Percentiles rank a stretch among this genome's conserved stretches.
phyloP scores from a whole-genome alignment of 768 basidiomycete genomes.

The Guyanaporus albipodus region DNA sequence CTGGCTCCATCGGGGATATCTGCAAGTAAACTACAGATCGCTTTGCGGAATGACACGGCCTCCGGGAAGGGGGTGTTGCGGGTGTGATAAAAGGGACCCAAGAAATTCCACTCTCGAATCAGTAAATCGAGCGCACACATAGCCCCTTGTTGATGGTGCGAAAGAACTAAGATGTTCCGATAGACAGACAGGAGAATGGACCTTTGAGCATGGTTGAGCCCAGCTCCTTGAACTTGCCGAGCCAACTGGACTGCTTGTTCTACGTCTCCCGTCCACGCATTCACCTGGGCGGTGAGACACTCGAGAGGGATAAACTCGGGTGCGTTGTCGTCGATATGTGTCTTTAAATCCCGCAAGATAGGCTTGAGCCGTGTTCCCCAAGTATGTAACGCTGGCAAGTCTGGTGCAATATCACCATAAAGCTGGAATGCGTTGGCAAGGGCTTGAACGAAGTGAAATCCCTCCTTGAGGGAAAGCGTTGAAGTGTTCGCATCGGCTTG shows the following conservation, averaged over 20 bases:
- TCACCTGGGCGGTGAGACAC: conserved; percentile 31
- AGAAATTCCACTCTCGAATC: conserved; percentile 35
- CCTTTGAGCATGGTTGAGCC: conserved; percentile 20
- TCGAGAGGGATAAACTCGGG: conserved; percentile 15
- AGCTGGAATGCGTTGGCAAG: conserved; percentile 16
- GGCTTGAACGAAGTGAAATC: conserved; percentile 27
- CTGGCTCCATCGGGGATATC: conserved; percentile 32
- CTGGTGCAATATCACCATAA: conserved; percentile 9
- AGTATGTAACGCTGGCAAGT: conserved; percentile 21
- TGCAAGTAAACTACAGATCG: conserved; percentile 25
- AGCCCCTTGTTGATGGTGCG: conserved; percentile 32
- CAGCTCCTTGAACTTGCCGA: conserved; percentile 22
- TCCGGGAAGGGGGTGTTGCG: conserved; percentile 6
- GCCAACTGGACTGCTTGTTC: conserved; percentile 31
- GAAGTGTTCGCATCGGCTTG: conserved; percentile 7
- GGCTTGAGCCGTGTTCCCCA: conserved; percentile 39
- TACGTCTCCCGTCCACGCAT: conserved; percentile 37
- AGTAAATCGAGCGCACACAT: conserved; percentile 37
- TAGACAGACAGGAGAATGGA: conserved; percentile 31
- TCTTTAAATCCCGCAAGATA: conserved; percentile 29
- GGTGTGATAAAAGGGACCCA: conserved; percentile 24
- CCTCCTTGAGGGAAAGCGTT: conserved; percentile 21
- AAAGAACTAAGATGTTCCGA: conserved; percentile 36
- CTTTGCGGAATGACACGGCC: conserved; percentile 27
- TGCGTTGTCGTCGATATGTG: conserved; percentile 20